These are phyloP conservation scores for Aspergillus cejpii DNA, from an alignment of 2,329 filamentous ascomycete genomes.

Conservation along the genomic window DNA sequence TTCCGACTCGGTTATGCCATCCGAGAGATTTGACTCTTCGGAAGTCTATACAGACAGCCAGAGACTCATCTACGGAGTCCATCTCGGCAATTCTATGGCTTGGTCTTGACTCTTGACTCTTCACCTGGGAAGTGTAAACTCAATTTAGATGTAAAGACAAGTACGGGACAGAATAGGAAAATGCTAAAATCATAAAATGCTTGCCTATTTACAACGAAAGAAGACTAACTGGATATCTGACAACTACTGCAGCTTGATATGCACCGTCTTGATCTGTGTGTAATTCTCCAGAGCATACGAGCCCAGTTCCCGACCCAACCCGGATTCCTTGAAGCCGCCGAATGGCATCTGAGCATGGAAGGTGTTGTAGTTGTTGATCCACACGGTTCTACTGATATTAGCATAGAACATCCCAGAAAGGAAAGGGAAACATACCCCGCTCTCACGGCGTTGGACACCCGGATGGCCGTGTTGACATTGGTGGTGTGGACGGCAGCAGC, in stretches of 20 bases:
- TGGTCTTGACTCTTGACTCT: too few species aligned
- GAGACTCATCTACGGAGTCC: too few species aligned
- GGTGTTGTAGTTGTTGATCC: constrained; percentile 66
- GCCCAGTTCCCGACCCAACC: constrained; percentile 43
- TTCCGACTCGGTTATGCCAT: too few species aligned
- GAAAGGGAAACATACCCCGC: constrained; percentile 56
- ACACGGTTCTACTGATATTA: constrained; percentile 44
- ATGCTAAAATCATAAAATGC: neutral
- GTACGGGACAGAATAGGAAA: too few species aligned
- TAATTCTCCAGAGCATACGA: constrained; percentile 47
- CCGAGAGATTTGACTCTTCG: too few species aligned
- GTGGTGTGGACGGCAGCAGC: constrained; percentile 70
- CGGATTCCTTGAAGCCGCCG: constrained; percentile 42
- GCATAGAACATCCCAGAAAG: constrained; percentile 32
- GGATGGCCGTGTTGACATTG: constrained; percentile 71
- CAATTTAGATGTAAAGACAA: too few species aligned
- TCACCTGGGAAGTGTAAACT: too few species aligned
- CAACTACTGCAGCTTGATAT: constrained; percentile 32
- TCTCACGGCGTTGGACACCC: constrained; percentile 62
- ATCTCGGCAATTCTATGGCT: too few species aligned
- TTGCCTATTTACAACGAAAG: too few species aligned
- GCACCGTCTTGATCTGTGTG: constrained; percentile 45
- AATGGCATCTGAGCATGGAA: constrained; percentile 45
- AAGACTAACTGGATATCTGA: too few species aligned
- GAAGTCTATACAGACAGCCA: too few species aligned